phyloP scores from a whole-genome alignment of 2,329 filamentous ascomycete genomes.

The Samsoniella hepiali region DNA sequence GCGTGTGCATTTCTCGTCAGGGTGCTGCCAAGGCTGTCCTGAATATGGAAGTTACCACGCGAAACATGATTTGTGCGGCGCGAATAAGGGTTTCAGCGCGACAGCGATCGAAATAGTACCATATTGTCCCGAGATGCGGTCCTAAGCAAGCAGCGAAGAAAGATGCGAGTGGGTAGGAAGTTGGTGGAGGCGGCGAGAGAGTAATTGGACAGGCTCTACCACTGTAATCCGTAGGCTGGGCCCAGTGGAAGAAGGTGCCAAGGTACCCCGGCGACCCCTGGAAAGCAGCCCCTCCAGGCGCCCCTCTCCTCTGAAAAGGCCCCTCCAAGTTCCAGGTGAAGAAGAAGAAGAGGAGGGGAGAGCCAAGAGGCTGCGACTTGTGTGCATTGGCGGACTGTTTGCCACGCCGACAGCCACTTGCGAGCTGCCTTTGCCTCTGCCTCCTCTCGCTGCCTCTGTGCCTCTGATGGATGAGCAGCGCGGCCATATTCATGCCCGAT shows the following conservation, averaged over 20 bases:
- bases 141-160: not conserved
- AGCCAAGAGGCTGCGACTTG: too few relatives aligned
- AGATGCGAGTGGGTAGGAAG: too few relatives aligned
- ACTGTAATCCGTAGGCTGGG: too few relatives aligned
- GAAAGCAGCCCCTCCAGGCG: not conserved
- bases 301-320: not conserved
- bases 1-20: not conserved
- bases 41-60: not conserved
- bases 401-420: not conserved
- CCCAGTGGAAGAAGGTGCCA: too few relatives aligned
- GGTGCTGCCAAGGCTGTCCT: not conserved
- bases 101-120: not conserved
- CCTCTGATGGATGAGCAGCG: too few relatives aligned
- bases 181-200: too few relatives aligned
- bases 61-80: not conserved
- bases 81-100: not conserved
- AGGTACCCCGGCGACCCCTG: too few relatives aligned
- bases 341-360: too few relatives aligned
- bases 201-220: too few relatives aligned
- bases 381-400: not conserved
- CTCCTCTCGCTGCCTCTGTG: not conserved
- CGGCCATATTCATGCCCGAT: not conserved
- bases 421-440: not conserved
- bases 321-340: not conserved
- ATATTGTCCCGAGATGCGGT: not conserved